phyloP scores from a whole-genome alignment of 306 rosid species.

The Cotoneaster glaucophyllus region DNA sequence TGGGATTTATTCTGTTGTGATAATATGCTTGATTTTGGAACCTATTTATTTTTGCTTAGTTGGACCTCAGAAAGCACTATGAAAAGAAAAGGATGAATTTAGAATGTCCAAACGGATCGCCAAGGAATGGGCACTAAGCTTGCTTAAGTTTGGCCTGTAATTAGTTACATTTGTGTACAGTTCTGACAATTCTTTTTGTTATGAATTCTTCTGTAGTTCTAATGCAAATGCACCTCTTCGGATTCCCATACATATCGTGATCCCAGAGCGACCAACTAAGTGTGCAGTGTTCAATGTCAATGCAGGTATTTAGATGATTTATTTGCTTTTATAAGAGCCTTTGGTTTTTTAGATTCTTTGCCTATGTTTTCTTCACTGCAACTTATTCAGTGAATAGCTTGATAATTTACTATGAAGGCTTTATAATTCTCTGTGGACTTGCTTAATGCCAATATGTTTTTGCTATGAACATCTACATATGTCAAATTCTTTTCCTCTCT shows the following conservation, averaged over 20 bases:
- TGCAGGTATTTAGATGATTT: conserved; percentile 59
- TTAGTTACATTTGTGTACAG: neutral
- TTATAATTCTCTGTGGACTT: neutral
- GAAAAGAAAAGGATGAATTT: neutral
- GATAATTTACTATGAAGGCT: neutral
- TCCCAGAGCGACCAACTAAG: conserved; percentile 95
- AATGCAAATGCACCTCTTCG: conserved; percentile 73
- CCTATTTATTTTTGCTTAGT: neutral
- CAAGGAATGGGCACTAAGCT: neutral
- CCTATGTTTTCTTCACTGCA: neutral
- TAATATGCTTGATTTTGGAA: neutral
- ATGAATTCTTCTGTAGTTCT: conserved; percentile 40
- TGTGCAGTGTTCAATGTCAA: conserved; percentile 71
- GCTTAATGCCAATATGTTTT: neutral
- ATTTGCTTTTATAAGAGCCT: conserved; percentile 5
- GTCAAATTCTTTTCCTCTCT: neutral
- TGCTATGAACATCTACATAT: neutral
- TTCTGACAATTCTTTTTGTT: conserved; percentile 1
- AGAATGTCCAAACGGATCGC: neutral
- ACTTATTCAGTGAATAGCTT: neutral
- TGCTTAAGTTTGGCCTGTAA: neutral
- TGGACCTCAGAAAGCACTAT: neutral
- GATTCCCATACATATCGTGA: conserved; percentile 88
- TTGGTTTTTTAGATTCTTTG: neutral
- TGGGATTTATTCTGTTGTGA: neutral